These are phyloP conservation scores for Ascoidea rubescens DNA, from an alignment of 805 yeast genomes.

Conservation along the genomic window DNA sequence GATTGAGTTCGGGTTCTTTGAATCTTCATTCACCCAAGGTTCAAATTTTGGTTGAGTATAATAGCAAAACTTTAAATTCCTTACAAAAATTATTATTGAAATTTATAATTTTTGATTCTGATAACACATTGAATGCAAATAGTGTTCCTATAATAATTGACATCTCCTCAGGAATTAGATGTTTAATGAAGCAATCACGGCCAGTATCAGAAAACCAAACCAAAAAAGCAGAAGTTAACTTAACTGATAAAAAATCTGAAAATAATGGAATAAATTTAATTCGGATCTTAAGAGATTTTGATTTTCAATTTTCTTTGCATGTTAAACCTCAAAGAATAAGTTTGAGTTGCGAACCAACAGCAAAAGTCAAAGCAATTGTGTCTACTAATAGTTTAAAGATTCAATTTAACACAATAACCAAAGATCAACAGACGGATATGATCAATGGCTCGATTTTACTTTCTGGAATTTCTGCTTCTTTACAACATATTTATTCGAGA, in stretches of 20 bases:
- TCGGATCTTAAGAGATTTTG: constrained; percentile 37
- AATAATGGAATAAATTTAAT: constrained; percentile 22
- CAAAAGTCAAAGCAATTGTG: constrained; percentile 79
- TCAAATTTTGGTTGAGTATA: constrained; percentile 39
- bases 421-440: constrained; percentile 23
- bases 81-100: constrained; percentile 37
- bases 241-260: neutral
- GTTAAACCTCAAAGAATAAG: constrained; percentile 64
- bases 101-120: constrained; percentile 51
- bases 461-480: constrained; percentile 47
- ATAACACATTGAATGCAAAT: constrained; percentile 52
- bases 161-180: constrained; percentile 33
- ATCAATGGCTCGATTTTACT: constrained; percentile 33
- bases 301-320: constrained; percentile 45
- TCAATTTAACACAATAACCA: constrained; percentile 34
- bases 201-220: constrained; percentile 6
- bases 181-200: constrained; percentile 25
- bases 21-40: constrained; percentile 57
- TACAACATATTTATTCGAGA: constrained; percentile 85
- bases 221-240: constrained; percentile 7
- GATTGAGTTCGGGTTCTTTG: constrained; percentile 17
- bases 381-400: constrained; percentile 57
- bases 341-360: constrained; percentile 86
- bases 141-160: constrained; percentile 72
- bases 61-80: constrained; percentile 22